A percentile compares a stretch with the other conserved stretches of the same genome.
phyloP scores from a whole-genome alignment of 371 early-diverging fungal genomes.

The Mortierella sp. region DNA sequence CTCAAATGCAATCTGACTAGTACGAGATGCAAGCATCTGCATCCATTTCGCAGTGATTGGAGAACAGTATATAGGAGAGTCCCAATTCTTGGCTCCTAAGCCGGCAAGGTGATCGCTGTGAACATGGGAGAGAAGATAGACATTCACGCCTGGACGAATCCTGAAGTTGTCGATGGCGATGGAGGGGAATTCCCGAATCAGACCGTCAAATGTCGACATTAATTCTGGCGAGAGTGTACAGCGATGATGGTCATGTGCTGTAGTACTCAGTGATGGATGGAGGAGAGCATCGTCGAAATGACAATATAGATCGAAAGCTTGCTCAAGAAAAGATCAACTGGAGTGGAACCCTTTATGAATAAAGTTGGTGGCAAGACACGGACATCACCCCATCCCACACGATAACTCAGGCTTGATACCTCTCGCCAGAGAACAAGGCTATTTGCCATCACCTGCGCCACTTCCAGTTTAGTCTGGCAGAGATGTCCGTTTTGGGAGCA shows the following conservation, averaged over 20 bases:
- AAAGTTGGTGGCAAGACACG: constrained; percentile 1
- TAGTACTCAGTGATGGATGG: constrained; percentile 1
- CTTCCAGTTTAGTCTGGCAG: too few relatives aligned
- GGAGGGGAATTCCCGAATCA: constrained; percentile 57
- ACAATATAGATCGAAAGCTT: not conserved
- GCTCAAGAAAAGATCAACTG: not conserved
- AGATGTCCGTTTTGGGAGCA: too few relatives aligned
- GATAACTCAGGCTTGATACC: constrained; percentile 1
- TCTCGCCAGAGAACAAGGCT: too few relatives aligned
- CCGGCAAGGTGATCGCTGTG: constrained; percentile 57
- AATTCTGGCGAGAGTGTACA: not conserved
- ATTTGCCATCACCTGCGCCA: too few relatives aligned
- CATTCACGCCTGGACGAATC: constrained; percentile 29
- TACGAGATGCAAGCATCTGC: constrained; percentile 41
- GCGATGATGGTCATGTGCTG: not conserved
- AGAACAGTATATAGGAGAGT: constrained; percentile 51
- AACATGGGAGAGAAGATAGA: constrained; percentile 57
- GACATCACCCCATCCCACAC: constrained; percentile 3
- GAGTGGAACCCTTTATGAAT: not conserved
- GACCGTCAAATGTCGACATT: constrained; percentile 60
- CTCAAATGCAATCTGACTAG: constrained; percentile 33
- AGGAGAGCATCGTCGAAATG: constrained; percentile 15
- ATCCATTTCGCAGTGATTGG: constrained; percentile 52
- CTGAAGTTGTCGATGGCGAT: constrained; percentile 57
- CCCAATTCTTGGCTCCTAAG: constrained; percentile 33